Evolutionary conservation across 768 basidiomycete species (phyloP), one percentile per base, ranked within the genome.

Genomic region (Suillus fuscotomentosus): DNA sequence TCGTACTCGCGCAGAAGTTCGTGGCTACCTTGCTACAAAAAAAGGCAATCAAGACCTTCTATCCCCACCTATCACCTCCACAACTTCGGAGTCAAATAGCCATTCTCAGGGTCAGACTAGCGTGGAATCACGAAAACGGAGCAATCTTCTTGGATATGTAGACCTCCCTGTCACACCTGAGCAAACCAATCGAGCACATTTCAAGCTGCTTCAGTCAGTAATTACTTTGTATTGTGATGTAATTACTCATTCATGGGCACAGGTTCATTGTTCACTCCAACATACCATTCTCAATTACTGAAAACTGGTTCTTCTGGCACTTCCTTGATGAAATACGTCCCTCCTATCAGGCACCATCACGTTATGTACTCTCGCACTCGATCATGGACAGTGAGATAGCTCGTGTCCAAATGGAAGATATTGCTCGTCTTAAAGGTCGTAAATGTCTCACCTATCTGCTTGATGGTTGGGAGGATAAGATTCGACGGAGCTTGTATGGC

Each of bases 221-320:
- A 59, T 41, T 15, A 36, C 5, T 36, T 59, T n/a, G 20, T 59
- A 20, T 43, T 17, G 1, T 43, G 17, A 43, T 5, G 4, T 43
- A 17, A 15, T 36, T 34, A 34, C 8, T 34, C 3, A 34, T 3
- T 8, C 34, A 24, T 24, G 24, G 24, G 24, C 27, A 36, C n/a
- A 66, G 62, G 36, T 36, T n/a, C 31, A 56, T 74, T 34, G 63
- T 73, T 51, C 72, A 75, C 41, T 60, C 59, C 7, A 73, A 74
- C 56, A 42, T 73, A 11, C 17, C 70, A 13, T 74, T 75, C 50
- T 47, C 13, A 3, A 57, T 60, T 34, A 59, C 59, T 0, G 64
- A 73, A 27, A 63, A 74, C 50, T 63, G 51, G 6, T 76, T 43
- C 45, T 68, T 75, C 27, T 8, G 31, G 0, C 42, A 68, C 36